Conservation (phyloP, 2,329 filamentous ascomycete species). For the Fusarium albosuccineum region DNA sequence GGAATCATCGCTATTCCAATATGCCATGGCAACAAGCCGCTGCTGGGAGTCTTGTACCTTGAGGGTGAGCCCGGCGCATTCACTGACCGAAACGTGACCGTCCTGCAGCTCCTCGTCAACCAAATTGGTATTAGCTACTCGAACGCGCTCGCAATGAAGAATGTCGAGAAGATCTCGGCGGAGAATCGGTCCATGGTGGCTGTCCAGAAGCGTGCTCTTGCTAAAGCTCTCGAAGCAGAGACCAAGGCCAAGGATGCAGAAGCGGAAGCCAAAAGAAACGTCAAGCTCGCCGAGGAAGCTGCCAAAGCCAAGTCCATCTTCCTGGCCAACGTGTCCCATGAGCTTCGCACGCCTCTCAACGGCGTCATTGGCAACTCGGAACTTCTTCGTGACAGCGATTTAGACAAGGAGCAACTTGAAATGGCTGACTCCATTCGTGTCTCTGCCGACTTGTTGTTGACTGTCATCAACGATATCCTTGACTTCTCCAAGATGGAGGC, state of each 20-base stretch:
- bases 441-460: constrained; percentile 87
- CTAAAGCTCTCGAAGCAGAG: constrained; percentile 79
- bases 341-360: constrained; percentile 85
- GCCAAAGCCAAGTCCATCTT: constrained; percentile 88
- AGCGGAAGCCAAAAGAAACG: constrained; percentile 80
- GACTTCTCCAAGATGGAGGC: constrained; percentile 96
- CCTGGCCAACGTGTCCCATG: constrained; percentile 83
- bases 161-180: constrained; percentile 81
- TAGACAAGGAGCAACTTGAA: constrained; percentile 83
- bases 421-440: constrained; percentile 90
- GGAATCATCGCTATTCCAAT: constrained; percentile 86
- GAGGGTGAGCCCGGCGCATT: constrained; percentile 82
- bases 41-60: constrained; percentile 81
- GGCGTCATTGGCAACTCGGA: constrained; percentile 92
- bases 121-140: constrained; percentile 82
- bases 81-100: constrained; percentile 78
- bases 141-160: constrained; percentile 75
- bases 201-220: constrained; percentile 79
- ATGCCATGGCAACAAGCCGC: constrained; percentile 75
- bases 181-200: constrained; percentile 84
- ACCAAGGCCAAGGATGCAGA: constrained; percentile 82
- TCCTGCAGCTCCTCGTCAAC: constrained; percentile 79
- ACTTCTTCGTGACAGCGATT: constrained; percentile 79
- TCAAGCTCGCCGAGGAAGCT: constrained; percentile 85
- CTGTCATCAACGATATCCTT: constrained; percentile 95